Percentiles rank a stretch among this genome's conserved stretches.
phyloP scores from a whole-genome alignment of 139 green algal genomes.

The Micromonas pusilla region DNA sequence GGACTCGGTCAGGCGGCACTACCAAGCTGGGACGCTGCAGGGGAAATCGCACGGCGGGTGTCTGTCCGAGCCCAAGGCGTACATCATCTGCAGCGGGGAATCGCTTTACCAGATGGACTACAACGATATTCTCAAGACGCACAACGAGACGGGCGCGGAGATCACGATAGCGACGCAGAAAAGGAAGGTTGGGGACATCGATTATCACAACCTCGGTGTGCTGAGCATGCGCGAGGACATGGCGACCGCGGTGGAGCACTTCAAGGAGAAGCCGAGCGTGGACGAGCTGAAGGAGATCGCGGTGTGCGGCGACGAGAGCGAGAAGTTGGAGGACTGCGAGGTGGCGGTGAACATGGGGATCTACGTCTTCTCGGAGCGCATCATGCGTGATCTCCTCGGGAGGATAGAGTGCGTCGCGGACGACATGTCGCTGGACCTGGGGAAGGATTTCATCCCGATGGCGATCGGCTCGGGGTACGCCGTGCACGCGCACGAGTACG shows the following conservation, averaged over 20 bases:
- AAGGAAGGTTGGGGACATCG: not conserved
- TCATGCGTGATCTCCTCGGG: constrained; percentile 10
- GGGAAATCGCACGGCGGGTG: not conserved
- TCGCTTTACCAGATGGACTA: constrained; percentile 20
- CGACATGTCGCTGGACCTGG: constrained; percentile 7
- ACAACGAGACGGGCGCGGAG: constrained; percentile 5
- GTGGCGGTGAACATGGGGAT: constrained; percentile 21
- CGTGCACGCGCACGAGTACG: constrained; percentile 1
- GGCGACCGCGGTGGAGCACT: not conserved
- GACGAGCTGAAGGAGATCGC: not conserved
- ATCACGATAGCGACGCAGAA: not conserved
- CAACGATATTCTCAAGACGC: constrained; percentile 8
- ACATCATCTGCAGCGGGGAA: constrained; percentile 5
- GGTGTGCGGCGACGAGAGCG: not conserved
- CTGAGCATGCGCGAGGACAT: not conserved
- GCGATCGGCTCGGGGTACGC: constrained; percentile 4
- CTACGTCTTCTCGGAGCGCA: constrained; percentile 18
- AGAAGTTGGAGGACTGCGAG: not conserved
- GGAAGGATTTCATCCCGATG: constrained; percentile 19
- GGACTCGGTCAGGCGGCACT: not conserved
- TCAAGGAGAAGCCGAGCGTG: not conserved
- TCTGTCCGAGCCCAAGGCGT: not conserved
- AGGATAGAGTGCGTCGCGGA: not conserved
- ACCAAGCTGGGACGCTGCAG: not conserved
- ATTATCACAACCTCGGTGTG: not conserved